Evolutionary conservation across 2,329 filamentous ascomycete genomes (phyloP).

Genomic region (Cytospora piceae): DNA sequence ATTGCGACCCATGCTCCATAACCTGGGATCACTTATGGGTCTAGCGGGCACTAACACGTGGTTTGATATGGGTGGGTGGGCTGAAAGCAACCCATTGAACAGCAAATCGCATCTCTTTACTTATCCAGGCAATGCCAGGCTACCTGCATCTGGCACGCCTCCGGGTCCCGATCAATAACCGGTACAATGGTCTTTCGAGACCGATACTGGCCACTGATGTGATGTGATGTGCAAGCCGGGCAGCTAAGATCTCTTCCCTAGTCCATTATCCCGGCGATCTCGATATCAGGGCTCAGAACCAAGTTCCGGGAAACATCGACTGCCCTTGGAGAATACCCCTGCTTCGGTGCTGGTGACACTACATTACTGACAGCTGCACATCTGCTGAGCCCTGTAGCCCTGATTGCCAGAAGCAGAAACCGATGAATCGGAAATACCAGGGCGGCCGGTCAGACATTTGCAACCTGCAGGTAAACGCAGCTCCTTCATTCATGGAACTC

Average conservation of each 20-base stretch:
- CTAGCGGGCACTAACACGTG: not conserved
- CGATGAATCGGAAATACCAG: conserved; percentile 14
- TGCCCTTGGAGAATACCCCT: not conserved
- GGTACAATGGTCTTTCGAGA: not conserved
- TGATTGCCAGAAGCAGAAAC: not conserved
- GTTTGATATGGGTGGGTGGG: not conserved
- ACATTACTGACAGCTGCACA: conserved; percentile 3
- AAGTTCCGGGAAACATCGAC: not conserved
- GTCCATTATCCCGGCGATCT: not conserved
- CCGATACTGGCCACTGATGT: too few relatives aligned
- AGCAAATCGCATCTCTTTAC: conserved; percentile 1
- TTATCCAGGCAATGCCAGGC: not conserved
- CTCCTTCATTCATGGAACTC: not conserved
- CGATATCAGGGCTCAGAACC: not conserved
- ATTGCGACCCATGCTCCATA: not conserved
- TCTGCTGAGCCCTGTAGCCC: not conserved
- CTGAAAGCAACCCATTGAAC: not conserved
- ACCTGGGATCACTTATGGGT: not conserved
- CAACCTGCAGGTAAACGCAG: conserved; percentile 31
- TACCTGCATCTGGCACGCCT: not conserved
- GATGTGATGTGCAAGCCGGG: not conserved
- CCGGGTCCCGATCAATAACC: not conserved
- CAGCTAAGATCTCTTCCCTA: not conserved
- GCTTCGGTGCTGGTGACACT: not conserved
- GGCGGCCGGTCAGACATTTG: conserved; percentile 33